Evolutionary conservation across 2,329 filamentous ascomycete species (phyloP), one percentile per base, ranked within the genome.

Genomic region (Teratosphaeria viscida): DNA sequence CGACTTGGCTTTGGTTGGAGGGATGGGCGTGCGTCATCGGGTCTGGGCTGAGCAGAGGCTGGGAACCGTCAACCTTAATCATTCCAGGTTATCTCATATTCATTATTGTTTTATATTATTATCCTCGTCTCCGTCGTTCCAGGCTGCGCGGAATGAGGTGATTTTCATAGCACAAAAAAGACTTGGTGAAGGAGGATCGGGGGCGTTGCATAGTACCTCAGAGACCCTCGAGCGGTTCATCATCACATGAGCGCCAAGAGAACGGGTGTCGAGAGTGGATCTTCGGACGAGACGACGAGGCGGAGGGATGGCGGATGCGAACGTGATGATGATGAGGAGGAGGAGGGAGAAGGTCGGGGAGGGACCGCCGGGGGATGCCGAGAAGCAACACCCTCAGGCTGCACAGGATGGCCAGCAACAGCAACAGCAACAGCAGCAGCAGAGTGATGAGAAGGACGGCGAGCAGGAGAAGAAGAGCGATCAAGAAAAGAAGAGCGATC

Each of bases 401-500:
- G n/a, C 8, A 26, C 16, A 49, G n/a, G 43, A 16, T 43, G 12
- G 43, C 37, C 11, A 26, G 32, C n/a, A 54, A 19, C 26, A 59
- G 8, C 29, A 6, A 6, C 19, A 54, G 34, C n/a, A 19, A 19
- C 19, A 54, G 52, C 23, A 52, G 52, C 16, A 54, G 53, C 32
- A 54, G 19, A 23, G 23, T 23, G 55, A 35, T 10, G 58, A 49
- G 10, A 14, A 57, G n/a, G 23, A 23, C 23, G 23, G 1, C 23
- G 23, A 23, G 23, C 23, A 23, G 1, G 23, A 23, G 23, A n/a
- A 61, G 27, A 35, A 61, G 32, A 49, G 19, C 4, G 23, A 52
- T 27, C 47, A 35, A 37, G 52, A 34, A 14, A 54, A 57, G 73
- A 73, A 72, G 55, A 66, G 67, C 3, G 66, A 69, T 19, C 57